These are phyloP conservation scores for Gomphus bonarii DNA, from an alignment of 1,284 basidiomycete genomes.

Conservation along the genomic window DNA sequence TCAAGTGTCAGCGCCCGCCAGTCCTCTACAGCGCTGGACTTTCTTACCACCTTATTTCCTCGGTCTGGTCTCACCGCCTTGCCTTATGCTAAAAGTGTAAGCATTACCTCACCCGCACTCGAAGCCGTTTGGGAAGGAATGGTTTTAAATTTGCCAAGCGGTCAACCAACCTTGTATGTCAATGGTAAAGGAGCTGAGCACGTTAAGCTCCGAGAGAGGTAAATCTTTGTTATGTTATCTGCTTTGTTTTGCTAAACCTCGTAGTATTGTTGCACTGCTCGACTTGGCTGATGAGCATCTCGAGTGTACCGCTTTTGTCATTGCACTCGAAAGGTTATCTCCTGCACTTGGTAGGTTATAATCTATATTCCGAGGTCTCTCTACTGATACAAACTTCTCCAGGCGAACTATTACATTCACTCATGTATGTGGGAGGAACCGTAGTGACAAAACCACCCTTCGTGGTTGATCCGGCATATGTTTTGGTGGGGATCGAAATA, in stretches of 20 bases:
- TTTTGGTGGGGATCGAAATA: slow-evolving; percentile 71
- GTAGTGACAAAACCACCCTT: slow-evolving; percentile 70
- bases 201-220: slow-evolving; percentile 75
- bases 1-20: slow-evolving; percentile 33
- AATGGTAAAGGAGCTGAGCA: slow-evolving; percentile 70
- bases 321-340: slow-evolving; percentile 55
- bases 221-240: slow-evolving; percentile 15
- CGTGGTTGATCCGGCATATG: slow-evolving; percentile 51
- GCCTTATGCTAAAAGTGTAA: slow-evolving; percentile 59
- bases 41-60: slow-evolving; percentile 68
- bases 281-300: slow-evolving; percentile 74
- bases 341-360: slow-evolving; percentile 32
- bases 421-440: slow-evolving; percentile 75
- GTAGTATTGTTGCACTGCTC: slow-evolving; percentile 69
- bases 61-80: slow-evolving; percentile 54
- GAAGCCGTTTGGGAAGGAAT: slow-evolving; percentile 57
- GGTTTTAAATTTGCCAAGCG: slow-evolving; percentile 61
- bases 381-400: neutral
- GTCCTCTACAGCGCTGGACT: slow-evolving; percentile 57
- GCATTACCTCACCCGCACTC: slow-evolving; percentile 45
- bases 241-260: slow-evolving; percentile 5
- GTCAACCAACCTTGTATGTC: slow-evolving; percentile 65
- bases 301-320: slow-evolving; percentile 65
- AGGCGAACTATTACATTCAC: slow-evolving; percentile 54
- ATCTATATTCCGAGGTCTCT: neutral